Evolutionary conservation across 495 filamentous ascomycete species (phyloP).

Genomic region (Neohortaea acidophila): DNA sequence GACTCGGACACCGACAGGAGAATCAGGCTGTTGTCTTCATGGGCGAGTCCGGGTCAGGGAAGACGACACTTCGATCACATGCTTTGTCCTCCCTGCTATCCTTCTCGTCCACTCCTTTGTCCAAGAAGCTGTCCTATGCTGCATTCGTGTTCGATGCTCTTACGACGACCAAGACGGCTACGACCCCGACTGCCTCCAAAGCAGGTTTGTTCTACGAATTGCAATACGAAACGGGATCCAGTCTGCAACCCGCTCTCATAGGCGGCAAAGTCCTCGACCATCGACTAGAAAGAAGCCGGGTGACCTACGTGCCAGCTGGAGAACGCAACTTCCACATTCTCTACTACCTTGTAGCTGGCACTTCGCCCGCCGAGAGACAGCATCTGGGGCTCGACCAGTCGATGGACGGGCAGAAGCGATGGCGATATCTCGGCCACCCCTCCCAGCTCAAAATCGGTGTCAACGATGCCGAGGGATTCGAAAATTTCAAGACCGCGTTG

Average conservation of each 20-base stretch:
- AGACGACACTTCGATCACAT: conserved; percentile 85
- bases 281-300: conserved; percentile 73
- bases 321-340: conserved; percentile 92
- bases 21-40: conserved; percentile 87
- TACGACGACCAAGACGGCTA: conserved; percentile 94
- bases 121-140: conserved; percentile 80
- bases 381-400: conserved; percentile 59
- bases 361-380: conserved; percentile 71
- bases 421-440: conserved; percentile 91
- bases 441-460: conserved; percentile 93
- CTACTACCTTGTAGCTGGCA: conserved; percentile 89
- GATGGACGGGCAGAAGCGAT: conserved; percentile 50
- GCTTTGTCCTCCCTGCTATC: conserved; percentile 67
- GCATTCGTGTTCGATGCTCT: conserved; percentile 89
- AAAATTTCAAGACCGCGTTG: conserved; percentile 91
- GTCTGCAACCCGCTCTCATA: conserved; percentile 65
- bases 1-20: conserved; percentile 77
- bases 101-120: conserved; percentile 81
- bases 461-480: conserved; percentile 88
- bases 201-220: conserved; percentile 88
- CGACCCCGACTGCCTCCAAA: conserved; percentile 88
- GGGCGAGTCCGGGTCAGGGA: conserved; percentile 92
- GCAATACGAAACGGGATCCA: conserved; percentile 82
- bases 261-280: conserved; percentile 92
- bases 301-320: conserved; percentile 80